phyloP scores from a whole-genome alignment of 2,329 filamentous ascomycete species.

The Phaeosphaeriaceae sp. region DNA sequence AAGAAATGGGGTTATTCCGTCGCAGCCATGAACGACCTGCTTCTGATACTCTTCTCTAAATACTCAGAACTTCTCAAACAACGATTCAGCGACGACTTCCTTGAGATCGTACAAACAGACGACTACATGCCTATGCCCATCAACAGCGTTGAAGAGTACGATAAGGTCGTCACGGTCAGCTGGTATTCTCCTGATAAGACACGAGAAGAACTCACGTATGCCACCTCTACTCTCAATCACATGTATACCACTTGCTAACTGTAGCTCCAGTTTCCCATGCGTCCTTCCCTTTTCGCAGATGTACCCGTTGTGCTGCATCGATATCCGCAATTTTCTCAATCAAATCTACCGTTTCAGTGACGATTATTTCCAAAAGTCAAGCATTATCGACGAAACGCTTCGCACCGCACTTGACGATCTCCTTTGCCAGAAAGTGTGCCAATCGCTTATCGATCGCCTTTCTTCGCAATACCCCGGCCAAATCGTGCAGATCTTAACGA shows the following conservation, averaged over 20 bases:
- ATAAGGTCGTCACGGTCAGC: constrained; percentile 93
- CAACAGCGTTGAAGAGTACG: constrained; percentile 86
- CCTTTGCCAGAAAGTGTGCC: constrained; percentile 90
- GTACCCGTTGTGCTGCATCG: constrained; percentile 98
- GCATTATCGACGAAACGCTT: constrained; percentile 88
- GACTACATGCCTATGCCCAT: constrained; percentile 99
- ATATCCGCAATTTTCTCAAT: constrained; percentile 96
- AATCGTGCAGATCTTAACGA: constrained; percentile 98
- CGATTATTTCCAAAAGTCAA: constrained; percentile 91
- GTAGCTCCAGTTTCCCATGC: constrained; percentile 75
- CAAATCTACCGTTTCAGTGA: constrained; percentile 98
- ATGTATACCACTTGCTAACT: constrained; percentile 15
- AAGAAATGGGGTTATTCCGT: constrained; percentile 91
- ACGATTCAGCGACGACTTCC: constrained; percentile 93
- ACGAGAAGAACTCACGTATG: constrained; percentile 75
- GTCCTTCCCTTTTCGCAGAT: constrained; percentile 98
- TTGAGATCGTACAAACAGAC: constrained; percentile 88
- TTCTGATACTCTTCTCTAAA: constrained; percentile 89
- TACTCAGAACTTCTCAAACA: constrained; percentile 91
- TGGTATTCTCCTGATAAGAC: constrained; percentile 91
- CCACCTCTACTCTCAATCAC: constrained; percentile 16
- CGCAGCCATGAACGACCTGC: constrained; percentile 77
- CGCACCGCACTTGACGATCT: constrained; percentile 90
- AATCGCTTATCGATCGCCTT: constrained; percentile 84
- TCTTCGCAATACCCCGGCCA: constrained; percentile 94